Evolutionary conservation across 352 stramenopile genomes (phyloP), one percentile per base, ranked within the genome.

Genomic region (Pythium rishiriense): DNA sequence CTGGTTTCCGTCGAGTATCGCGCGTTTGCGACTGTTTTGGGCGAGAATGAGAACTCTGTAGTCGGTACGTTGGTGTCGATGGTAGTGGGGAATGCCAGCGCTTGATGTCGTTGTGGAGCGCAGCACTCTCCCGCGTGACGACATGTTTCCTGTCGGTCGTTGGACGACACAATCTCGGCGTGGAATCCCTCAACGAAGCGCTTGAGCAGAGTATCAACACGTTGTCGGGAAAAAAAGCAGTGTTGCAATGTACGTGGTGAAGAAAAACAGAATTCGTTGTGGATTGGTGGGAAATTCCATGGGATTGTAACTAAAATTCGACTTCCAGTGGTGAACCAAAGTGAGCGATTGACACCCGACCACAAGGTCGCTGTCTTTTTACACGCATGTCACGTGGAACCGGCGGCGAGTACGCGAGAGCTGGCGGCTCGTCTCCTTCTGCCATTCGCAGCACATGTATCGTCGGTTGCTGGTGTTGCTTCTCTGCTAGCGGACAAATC

Each of bases 341-440:
- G 57, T 19, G 31, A 54, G 7, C 24, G 33, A 5, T 26, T 71
- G 33, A 63, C 51, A 9, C 57, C 57, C 1, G 47, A 37, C 5
- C 57, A 64, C 26, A 66, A 71, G 47, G 35, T 57, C 4, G 14
- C 25, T 7, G 29, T 66, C 22, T 55, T 66, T 1, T 26, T 66
- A 3, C 31, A 54, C 25, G 26, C 63, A 17, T 63, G 64, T 29
- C 33, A 42, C 10, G 17, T 37, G 0, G 64, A 71, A 26, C 22
- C 45, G 8, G 21, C 39, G 19, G 47, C 57, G 21, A 57, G 9
- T 17, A 49, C 59, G 4, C 41, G 56, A 37, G 63, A 70, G 31
- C 45, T 42, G 1, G 63, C 56, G 10, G 49, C 48, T n/a, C 37
- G 50, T 3, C 41, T 29, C 8, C 39, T 70, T 10, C 55, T 57